Evolutionary conservation across 2,329 filamentous ascomycete species (phyloP), one percentile per base, ranked within the genome.

Genomic region (Botrytis byssoidea): DNA sequence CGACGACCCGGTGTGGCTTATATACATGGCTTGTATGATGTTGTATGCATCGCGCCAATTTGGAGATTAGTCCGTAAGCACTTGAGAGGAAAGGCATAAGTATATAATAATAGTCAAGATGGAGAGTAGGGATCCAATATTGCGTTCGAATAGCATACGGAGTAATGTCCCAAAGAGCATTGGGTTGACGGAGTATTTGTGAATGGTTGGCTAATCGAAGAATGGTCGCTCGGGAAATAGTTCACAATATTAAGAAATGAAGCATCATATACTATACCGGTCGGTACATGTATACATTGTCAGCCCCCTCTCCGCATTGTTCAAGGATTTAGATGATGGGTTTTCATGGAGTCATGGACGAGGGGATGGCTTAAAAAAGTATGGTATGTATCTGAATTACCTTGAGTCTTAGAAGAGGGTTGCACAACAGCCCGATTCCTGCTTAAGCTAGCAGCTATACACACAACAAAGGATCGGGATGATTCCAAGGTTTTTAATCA

Each of bases 251-350:
- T 29, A 20, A 40, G 10, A 46, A 66, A 40, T 16, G 20, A 48
- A n/a, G 20, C 32, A 22, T 35, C 29, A 44, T 25, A 25, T 35
- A 71, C n/a, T 4, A 25, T 71, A 40, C 32, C 32, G 64, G 64
- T 8, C 32, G 64, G 64, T 29, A 67, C 32, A 51, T 67, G 7
- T 29, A 37, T 44, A 40, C 46, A 64, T 51, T 29, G 44, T 61
- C 32, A 46, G 40, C 42, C 59, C 59, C 57, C 66, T 72, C 70
- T 72, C 70, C 70, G 61, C 70, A 72, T 57, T 57, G 40, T 59
- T 42, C 66, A 40, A 69, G 66, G 66, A 44, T 69, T 48, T 8
- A 69, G 46, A 51, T 70, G 10, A 61, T 40, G 32, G 32, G n/a
- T 46, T 37, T 46, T 32, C 29, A 61, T 42, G 35, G 40, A 46